Percentiles rank a stretch among this genome's conserved stretches.
These are phyloP conservation scores for Boletus tomentosulus DNA, from an alignment of 768 basidiomycete species.

Conservation along the genomic window DNA sequence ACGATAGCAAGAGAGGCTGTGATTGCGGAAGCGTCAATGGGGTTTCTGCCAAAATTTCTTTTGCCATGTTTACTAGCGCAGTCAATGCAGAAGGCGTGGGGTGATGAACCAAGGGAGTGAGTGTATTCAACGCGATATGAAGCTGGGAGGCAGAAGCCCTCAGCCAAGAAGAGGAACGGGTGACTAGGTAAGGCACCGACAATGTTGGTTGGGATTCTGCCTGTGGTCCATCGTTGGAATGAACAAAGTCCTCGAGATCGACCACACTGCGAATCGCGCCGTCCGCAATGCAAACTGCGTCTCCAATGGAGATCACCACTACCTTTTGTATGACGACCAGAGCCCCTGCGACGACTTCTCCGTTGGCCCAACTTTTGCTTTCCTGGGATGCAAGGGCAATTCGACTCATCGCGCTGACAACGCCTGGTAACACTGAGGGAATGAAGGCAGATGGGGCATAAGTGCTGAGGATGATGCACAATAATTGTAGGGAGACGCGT, in stretches of 20 bases:
- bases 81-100: conserved; percentile 61
- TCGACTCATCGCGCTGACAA: conserved; percentile 73
- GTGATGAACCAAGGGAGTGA: conserved; percentile 69
- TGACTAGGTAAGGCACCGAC: conserved; percentile 44
- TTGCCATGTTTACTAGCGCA: conserved; percentile 55
- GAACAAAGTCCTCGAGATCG: conserved; percentile 60
- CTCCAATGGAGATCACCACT: conserved; percentile 58
- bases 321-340: conserved; percentile 52
- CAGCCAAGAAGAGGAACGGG: conserved; percentile 73
- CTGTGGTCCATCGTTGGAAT: conserved; percentile 21
- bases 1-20: conserved; percentile 64
- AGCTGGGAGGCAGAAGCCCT: conserved; percentile 78
- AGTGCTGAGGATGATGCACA: conserved; percentile 46
- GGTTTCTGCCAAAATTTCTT: conserved; percentile 49
- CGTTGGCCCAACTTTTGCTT: conserved; percentile 67
- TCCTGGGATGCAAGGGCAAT: conserved; percentile 53
- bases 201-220: conserved; percentile 18
- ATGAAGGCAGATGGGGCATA: conserved; percentile 50
- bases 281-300: conserved; percentile 59
- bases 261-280: conserved; percentile 53
- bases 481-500: conserved; percentile 52
- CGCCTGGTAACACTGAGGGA: conserved; percentile 79
- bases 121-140: conserved; percentile 72
- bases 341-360: conserved; percentile 57
- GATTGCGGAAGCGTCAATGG: conserved; percentile 62